Evolutionary conservation across 768 basidiomycete species (phyloP), one percentile per base, ranked within the genome.

Genomic region (Kwoniella dejecticola): DNA sequence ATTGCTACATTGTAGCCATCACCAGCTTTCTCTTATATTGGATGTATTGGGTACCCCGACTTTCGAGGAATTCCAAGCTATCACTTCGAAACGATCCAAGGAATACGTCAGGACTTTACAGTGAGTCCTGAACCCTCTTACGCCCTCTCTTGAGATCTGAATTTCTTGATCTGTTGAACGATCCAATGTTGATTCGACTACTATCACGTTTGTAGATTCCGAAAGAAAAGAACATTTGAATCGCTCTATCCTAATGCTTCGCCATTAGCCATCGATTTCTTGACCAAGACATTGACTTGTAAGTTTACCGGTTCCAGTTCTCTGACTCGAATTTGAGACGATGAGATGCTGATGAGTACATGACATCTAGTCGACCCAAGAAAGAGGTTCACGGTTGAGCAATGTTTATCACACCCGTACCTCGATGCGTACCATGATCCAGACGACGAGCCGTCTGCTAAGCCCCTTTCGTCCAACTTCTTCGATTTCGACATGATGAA

Each of bases 401-500:
- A 94, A 60, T 93, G 93, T 5, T 82, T 99, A 31, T 88, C 88
- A n/a, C 94, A 97, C 72, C 93, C 94, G 5, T 95, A 95, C 74
- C 84, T 95, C 12, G 91, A 92, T 77, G 90, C 93, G 78, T 95
- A 96, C 76, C 93, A 95, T 74, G 93, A 96, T 75, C 91, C 94
- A 1, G 91, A 95, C 50, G 96, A 99, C 72, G 96, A 99, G 79
- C 96, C 96, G 0, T 85, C 88, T 23, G 94, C 94, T 0, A 89
- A 92, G 4, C 94, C 95, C n/a, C 86, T 99, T 48, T 90, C 91
- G 67, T 89, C 92, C 3, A 88, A 89, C 68, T 99, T 98, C 83
- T 99, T 99, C 79, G 92, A 95, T 74, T 98, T 98, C 77, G 96
- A 99, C 79, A 80, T 91, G 67, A 89, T 93, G 83, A 95, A 97